Evolutionary conservation across 169 alveolate species (phyloP), one percentile per base, ranked within the genome.

Genomic region (Plasmodium sp.): DNA sequence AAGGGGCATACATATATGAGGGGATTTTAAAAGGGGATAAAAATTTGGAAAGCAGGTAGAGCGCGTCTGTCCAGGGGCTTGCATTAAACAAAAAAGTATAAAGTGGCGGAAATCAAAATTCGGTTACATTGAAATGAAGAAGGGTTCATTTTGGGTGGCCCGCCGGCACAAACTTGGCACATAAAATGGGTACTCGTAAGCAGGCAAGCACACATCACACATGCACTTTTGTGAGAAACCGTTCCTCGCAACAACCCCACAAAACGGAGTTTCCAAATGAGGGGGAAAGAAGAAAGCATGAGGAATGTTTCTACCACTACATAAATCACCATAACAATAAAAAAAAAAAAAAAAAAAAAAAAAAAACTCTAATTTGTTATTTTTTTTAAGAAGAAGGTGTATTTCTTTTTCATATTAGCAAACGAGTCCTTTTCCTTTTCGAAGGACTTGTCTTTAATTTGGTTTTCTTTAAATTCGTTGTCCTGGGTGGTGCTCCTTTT

Each of bases 361-460:
- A 62, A 62, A 62, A 67, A 31, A n/a, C 2, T 7, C 77, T 84
- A 85, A 85, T 85, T 90, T 67, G 90, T 81, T 31, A 90, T 80
- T 80, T 90, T 90, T 80, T 90, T 90, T 80, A 90, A 80, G 73
- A 90, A 90, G 51, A 90, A 90, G n/a, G 88, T 80, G 72, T 90
- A 90, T 80, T 81, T 90, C 51, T 85, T 90, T 62, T 90, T 90
- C 90, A 79, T 90, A 6, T 79, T 79, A 39, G 81, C 83, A 54
- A 80, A 54, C 1, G 94, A 90, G 73, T 90, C 94, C 34, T 90
- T 90, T 58, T 90, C 91, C 18, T 90, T 90, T 79, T 90, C 90
- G 72, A 80, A 80, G 31, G 88, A 80, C 51, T 90, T 90, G 41
- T 90, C 90, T 79, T 58, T 81, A 58, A 90, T 90, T 41, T 77